Evolutionary conservation across 805 yeast species (phyloP), one percentile per base, ranked within the genome.

Genomic region (Candida incommunis): DNA sequence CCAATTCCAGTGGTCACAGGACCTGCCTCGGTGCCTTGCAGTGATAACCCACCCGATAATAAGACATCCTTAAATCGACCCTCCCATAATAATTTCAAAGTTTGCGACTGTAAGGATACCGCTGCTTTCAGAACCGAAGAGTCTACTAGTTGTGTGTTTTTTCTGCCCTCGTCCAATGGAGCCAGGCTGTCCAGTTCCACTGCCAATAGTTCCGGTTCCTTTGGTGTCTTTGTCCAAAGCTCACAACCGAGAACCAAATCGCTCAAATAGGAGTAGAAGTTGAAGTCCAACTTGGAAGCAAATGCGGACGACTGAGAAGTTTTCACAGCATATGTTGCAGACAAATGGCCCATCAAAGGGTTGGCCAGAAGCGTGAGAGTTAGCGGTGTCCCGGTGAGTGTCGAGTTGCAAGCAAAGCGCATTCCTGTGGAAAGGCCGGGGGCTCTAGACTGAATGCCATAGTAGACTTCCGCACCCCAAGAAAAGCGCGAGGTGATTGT

Each of bases 401-500:
- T 78, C 0, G 95, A 78, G 49, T 84, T 80, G 0, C 96, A 84
- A 1, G 90, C 74, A 59, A 92, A 90, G 41, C 96, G 65, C 42
- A 86, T 60, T 0, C 94, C 90, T 1, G 94, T 75, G 0, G 95
- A 84, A 18, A 88, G 44, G 0, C 96, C 97, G 0, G 96, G 96
- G 48, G 90, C 80, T 72, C 85, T 80, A 41, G 83, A 80, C 41
- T 72, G 61, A 0, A 86, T 76, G 1, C 95, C 95, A 53, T 82
- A 82, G 90, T 95, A 92, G 3, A 86, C 51, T 63, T 92, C 98
- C 7, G 82, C 75, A 0, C 98, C 98, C 0, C 84, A 52, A 0
- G 87, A 77, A 1, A 78, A 71, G 40, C 76, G 76, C 13, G 92
- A 78, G 47, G 55, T 44, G 40, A 51, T 51, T 27, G 29, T 44